Evolutionary conservation across 2,329 filamentous ascomycete genomes (phyloP).

Genomic region (Fusarium caatingaense): DNA sequence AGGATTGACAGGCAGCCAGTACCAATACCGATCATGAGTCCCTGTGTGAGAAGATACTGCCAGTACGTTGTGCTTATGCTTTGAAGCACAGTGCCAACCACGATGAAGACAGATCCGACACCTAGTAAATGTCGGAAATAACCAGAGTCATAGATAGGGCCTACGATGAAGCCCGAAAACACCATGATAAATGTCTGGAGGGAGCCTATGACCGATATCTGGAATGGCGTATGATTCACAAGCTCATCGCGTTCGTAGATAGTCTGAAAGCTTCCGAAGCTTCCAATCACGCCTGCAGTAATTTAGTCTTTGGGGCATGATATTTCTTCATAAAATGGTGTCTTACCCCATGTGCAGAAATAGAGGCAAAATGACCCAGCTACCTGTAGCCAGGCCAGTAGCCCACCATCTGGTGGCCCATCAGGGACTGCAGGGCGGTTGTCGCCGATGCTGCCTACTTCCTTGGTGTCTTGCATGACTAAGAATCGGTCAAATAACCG

Average conservation of each 20-base stretch:
- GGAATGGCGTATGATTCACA: constrained; percentile 13
- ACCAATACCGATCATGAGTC: constrained; percentile 75
- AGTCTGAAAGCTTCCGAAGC: constrained; percentile 42
- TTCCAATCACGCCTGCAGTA: no score
- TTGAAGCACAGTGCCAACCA: constrained; percentile 35
- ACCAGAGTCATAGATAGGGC: constrained; percentile 37
- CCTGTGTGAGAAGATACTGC: constrained; percentile 83
- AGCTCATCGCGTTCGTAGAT: constrained; percentile 39
- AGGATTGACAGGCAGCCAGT: constrained; percentile 83
- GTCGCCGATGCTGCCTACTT: background rate
- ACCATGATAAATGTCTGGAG: constrained; percentile 42
- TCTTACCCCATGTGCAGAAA: constrained; percentile 40
- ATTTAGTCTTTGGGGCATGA: no score
- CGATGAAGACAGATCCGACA: constrained; percentile 28
- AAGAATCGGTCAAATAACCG: no score
- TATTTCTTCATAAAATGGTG: no score
- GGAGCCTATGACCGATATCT: constrained; percentile 42
- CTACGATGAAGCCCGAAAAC: constrained; percentile 39
- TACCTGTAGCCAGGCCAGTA: constrained; percentile 40
- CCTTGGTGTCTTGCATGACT: background rate
- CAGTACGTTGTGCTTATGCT: constrained; percentile 64
- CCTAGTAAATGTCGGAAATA: constrained; percentile 35
- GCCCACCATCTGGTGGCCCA: constrained; percentile 32
- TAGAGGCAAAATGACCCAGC: constrained; percentile 40
- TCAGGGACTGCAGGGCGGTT: background rate